These are phyloP conservation scores for Tricholoma flavovirens DNA, from an alignment of 768 basidiomycete genomes.

Conservation along the genomic window DNA sequence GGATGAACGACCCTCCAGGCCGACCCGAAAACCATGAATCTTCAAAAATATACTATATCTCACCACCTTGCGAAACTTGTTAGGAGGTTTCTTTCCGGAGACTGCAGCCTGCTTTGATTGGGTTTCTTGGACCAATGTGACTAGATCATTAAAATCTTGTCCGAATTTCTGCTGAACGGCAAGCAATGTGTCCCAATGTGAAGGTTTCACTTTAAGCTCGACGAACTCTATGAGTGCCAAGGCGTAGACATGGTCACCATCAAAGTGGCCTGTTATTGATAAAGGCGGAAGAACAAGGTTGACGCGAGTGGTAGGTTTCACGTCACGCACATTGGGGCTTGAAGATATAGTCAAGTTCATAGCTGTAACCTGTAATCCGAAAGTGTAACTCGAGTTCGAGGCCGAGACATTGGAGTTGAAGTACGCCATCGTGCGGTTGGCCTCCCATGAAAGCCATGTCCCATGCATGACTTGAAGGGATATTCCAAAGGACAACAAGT, in stretches of 20 bases:
- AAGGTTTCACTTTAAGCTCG: constrained; percentile 69
- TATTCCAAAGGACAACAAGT: constrained; percentile 46
- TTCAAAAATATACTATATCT: constrained; percentile 51
- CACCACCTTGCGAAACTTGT: constrained; percentile 11
- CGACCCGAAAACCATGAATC: constrained; percentile 77
- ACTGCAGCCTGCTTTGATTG: constrained; percentile 25
- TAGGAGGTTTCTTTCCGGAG: constrained; percentile 13
- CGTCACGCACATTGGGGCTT: constrained; percentile 31
- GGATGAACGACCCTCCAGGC: constrained; percentile 68
- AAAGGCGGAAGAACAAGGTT: constrained; percentile 64
- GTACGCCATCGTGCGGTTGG: constrained; percentile 45
- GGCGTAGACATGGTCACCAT: constrained; percentile 43
- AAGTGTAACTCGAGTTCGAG: constrained; percentile 34
- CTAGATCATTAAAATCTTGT: constrained; percentile 79
- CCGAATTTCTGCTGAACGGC: constrained; percentile 87
- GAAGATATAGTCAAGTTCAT: constrained; percentile 58
- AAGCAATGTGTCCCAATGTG: constrained; percentile 78
- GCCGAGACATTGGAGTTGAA: constrained; percentile 31
- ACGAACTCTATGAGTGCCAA: constrained; percentile 63
- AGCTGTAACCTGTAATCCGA: constrained; percentile 61
- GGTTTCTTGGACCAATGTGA: constrained; percentile 60
- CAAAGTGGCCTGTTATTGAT: constrained; percentile 53
- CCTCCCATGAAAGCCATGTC: constrained; percentile 79
- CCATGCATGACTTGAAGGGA: constrained; percentile 83
- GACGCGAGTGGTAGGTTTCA: constrained; percentile 41